These are phyloP conservation scores for Papiliotrema nemorosa DNA, from an alignment of 1,284 basidiomycete species.

Conservation along the genomic window DNA sequence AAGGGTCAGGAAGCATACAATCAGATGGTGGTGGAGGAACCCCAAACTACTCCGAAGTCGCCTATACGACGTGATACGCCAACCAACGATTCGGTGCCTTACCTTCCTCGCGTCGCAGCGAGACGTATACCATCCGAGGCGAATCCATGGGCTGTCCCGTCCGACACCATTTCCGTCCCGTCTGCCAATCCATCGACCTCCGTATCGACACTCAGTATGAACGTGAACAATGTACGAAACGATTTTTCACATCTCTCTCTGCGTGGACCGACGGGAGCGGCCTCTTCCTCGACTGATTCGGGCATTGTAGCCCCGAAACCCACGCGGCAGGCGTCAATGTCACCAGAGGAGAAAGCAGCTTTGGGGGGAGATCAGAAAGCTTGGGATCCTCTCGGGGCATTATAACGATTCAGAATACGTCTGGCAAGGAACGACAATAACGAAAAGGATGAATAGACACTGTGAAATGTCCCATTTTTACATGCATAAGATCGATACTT, in stretches of 20 bases:
- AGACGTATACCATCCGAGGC: conserved; percentile 7
- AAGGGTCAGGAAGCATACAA: conserved; percentile 40
- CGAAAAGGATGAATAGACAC: neutral
- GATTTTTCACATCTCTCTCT: too few relatives aligned
- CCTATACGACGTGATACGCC: too few relatives aligned
- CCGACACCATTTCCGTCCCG: neutral
- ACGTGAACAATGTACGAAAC: too few relatives aligned
- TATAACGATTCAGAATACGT: conserved; percentile 9
- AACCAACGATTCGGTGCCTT: too few relatives aligned
- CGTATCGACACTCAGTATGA: neutral
- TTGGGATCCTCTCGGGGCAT: conserved; percentile 46
- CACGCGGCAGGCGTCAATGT: neutral
- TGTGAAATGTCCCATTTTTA: neutral
- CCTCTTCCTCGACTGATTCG: neutral
- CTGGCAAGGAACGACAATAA: neutral
- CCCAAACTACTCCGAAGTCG: conserved; percentile 7
- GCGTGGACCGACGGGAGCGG: too few relatives aligned
- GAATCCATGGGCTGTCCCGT: conserved; percentile 1
- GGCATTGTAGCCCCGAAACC: neutral
- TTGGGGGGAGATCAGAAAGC: conserved; percentile 39
- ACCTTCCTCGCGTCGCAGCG: too few relatives aligned
- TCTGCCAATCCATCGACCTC: neutral
- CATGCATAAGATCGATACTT: neutral
- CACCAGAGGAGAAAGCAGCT: conserved; percentile 25
- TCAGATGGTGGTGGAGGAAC: conserved; percentile 31